phyloP scores from a whole-genome alignment of 306 rosid species.

The Fagus sylvatica region DNA sequence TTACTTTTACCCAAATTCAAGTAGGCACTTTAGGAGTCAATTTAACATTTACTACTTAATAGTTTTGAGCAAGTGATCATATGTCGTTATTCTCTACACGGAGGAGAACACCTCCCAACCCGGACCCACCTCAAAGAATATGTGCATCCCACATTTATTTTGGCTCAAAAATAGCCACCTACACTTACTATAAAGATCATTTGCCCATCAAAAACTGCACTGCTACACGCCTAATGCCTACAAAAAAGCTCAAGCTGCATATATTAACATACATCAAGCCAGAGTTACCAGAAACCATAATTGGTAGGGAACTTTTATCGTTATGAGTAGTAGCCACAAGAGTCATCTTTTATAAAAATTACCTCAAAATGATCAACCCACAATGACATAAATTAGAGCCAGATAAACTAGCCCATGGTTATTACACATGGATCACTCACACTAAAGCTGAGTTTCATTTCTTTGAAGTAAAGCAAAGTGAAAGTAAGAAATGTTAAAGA shows the following conservation, averaged over 20 bases:
- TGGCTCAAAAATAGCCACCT: too few species aligned
- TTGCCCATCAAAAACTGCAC: too few species aligned
- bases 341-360: not conserved
- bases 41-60: too few species aligned
- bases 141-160: too few species aligned
- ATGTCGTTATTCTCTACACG: too few species aligned
- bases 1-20: too few species aligned
- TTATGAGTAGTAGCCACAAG: not conserved
- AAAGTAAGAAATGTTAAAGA: not conserved
- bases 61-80: too few species aligned
- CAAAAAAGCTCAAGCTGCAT: not conserved
- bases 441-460: not conserved
- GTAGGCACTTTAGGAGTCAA: too few species aligned
- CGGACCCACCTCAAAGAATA: too few species aligned
- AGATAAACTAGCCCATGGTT: not conserved
- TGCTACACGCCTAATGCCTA: too few species aligned
- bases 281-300: not conserved
- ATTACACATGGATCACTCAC: not conserved
- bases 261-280: not conserved
- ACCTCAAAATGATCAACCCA: constrained; percentile 8
- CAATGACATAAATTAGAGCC: constrained; percentile 6
- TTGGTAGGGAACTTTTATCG: not conserved
- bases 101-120: too few species aligned
- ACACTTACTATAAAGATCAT: too few species aligned
- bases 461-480: not conserved